Base-by-base conservation (phyloP, 305 asterid species). In the Caryopteris hybrid region DNA sequence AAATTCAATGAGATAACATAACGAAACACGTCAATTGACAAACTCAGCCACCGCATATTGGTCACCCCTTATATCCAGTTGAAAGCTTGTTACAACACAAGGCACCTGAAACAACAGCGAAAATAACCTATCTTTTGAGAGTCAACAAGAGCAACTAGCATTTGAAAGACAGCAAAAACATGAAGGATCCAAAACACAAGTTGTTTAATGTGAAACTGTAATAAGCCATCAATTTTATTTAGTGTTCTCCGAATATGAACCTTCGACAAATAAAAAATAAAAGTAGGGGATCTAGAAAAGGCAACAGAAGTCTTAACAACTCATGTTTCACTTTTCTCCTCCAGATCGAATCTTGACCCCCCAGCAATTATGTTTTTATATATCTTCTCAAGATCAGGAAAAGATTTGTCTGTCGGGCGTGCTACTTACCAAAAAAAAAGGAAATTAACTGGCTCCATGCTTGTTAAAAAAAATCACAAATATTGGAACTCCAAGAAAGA, bases 1-100 rank as follows among this genome's bases (percentile, higher is more conserved):
- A 91, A 79, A 75, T 91, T 91, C 92, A 87, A 84, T 25, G 84
- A 74, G 76, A 89, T 81, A 74, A 89, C 89, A 48, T 60, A 72
- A 41, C 84, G 84, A 64, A 81, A 80, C 42, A 86, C 86, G 63
- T 88, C 88, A 79, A 87, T 87, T 10, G 91, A 84, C 55, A 83
- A 80, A 75, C 82, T 70, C 86, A 80, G 64, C 88, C 96, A 84
- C 90, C 73, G 80, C 94, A 85, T 91, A 66, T 54, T 75, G 65
- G 70, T 69, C 70, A 48, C 74, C 65, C 61, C 60, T 33, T 58
- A 65, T 65, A 52, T 57, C 73, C 74, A 33, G 74, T 63, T 76
- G 70, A 68, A 65, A n/a, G n/a, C 46, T 53, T 70, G 56, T 22
- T 22, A 61, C 41, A 71, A 38, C 22, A 65, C 39, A 69, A 50